Conservation (phyloP, 805 yeast species). For the Torulaspora microellipsoides region DNA sequence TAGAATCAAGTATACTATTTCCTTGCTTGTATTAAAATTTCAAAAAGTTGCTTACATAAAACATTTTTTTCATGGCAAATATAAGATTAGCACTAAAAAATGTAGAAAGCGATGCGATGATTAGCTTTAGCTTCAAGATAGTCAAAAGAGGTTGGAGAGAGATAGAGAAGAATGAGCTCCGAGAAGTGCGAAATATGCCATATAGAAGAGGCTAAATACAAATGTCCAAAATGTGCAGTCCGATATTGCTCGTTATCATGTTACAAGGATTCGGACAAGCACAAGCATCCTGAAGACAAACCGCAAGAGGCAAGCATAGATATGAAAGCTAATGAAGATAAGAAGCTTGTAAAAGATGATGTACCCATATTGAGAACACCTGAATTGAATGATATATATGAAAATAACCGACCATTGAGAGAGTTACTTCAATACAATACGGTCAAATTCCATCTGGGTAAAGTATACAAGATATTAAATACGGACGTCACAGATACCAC, state of each 20-base stretch:
- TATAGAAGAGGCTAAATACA: constrained; percentile 38
- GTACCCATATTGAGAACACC: constrained; percentile 6
- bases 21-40: too few relatives aligned
- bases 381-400: constrained; percentile 32
- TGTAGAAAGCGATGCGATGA: too few relatives aligned
- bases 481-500: constrained; percentile 17
- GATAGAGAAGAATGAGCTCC: not conserved
- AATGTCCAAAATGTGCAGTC: constrained; percentile 45
- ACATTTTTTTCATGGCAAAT: too few relatives aligned
- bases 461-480: constrained; percentile 44
- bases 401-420: constrained; percentile 40
- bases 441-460: constrained; percentile 52
- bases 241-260: constrained; percentile 57
- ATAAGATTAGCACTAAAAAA: too few relatives aligned
- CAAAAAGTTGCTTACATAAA: too few relatives aligned
- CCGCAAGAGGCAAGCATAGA: not conserved
- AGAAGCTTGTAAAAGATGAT: constrained; percentile 1
- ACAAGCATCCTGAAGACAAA: constrained; percentile 29
- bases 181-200: constrained; percentile 35
- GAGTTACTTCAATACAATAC: constrained; percentile 42
- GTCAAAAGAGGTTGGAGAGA: too few relatives aligned
- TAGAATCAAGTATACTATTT: too few relatives aligned
- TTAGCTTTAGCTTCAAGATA: too few relatives aligned
- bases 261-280: constrained; percentile 41
- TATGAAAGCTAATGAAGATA: not conserved